Conservation (phyloP, 805 yeast species). For the Debaryomyces castellii region DNA sequence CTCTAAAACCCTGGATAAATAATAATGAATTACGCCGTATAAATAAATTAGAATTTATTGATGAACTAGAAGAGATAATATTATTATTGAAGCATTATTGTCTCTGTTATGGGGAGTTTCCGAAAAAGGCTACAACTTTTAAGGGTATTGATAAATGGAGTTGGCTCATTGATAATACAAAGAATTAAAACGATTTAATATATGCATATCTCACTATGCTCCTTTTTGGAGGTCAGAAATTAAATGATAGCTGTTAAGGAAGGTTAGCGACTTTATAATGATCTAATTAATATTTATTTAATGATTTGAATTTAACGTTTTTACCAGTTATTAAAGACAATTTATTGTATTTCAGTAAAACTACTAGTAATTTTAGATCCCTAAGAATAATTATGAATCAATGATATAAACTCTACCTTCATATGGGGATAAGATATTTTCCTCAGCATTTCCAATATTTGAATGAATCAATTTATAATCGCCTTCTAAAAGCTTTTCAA, state of each 20-base stretch:
- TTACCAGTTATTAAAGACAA: too few species aligned
- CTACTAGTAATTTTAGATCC: too few species aligned
- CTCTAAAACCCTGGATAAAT: constrained; percentile 40
- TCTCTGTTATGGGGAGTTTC: constrained; percentile 31
- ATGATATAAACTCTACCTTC: constrained; percentile 43
- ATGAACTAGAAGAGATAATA: constrained; percentile 71
- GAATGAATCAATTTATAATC: constrained; percentile 28
- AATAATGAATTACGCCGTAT: constrained; percentile 43
- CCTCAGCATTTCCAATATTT: constrained; percentile 23
- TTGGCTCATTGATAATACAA: constrained; percentile 7
- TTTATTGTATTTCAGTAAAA: too few species aligned
- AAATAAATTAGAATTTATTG: constrained; percentile 60
- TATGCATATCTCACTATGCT: too few species aligned
- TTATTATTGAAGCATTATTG: constrained; percentile 65
- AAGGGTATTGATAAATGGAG: constrained; percentile 10
- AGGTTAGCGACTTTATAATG: too few species aligned
- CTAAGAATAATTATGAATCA: too few species aligned
- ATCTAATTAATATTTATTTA: too few species aligned
- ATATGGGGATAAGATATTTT: constrained; percentile 38
- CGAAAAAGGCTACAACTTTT: background rate
- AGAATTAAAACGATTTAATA: too few species aligned
- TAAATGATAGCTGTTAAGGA: too few species aligned
- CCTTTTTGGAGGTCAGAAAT: too few species aligned
- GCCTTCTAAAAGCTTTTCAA: constrained; percentile 27
- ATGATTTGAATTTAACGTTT: too few species aligned